Base-by-base conservation (phyloP, 257 asterid species). In the Penstemon newberryi region DNA sequence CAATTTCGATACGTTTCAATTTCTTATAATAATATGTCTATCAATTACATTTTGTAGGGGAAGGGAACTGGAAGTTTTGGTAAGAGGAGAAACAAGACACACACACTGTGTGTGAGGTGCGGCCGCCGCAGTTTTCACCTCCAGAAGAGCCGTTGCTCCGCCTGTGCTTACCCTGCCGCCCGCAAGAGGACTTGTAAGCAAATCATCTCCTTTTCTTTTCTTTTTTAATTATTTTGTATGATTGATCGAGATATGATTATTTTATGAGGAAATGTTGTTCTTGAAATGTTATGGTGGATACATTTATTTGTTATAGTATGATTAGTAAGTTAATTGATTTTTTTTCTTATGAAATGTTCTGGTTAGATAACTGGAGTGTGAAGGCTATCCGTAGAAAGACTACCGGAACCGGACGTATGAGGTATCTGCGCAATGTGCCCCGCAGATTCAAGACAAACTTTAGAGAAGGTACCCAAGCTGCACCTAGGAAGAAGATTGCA, bases 401-500 rank as follows among this genome's bases (percentile, higher is more conserved):
- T 7, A 82, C 93, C 0, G 93, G 90, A 39, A 82, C 89, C 43
- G 94, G 90, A 8, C 90, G 90, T 43, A 87, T 84, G 94, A 84
- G 94, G 87, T 87, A 87, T 49, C 88, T 84, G 45, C 90, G 94
- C 65, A 42, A 87, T 7, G 89, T 87, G 41, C 83, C 90, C 53
- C 87, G 94, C 74, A 77, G 94, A 77, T 87, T 87, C 86, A 87
- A 87, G 83, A 84, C 90, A 71, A 79, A 79, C 77, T 87, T 87
- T 62, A 87, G 94, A 84, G 94, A 87, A 81, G 94, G 92, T 68
- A 82, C 88, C 5, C 79, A 85, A 77, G 92, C 92, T 42, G 92
- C 95, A 55, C 95, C 95, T 11, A 85, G 95, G 89, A 85, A 80
- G 78, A 87, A 88, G 89, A 69, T 73, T 49, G 87, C 83, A 4